Percentiles rank a stretch among this genome's conserved stretches.
These are phyloP conservation scores for Boletus patriciae DNA, from an alignment of 768 basidiomycete species.

Conservation along the genomic window DNA sequence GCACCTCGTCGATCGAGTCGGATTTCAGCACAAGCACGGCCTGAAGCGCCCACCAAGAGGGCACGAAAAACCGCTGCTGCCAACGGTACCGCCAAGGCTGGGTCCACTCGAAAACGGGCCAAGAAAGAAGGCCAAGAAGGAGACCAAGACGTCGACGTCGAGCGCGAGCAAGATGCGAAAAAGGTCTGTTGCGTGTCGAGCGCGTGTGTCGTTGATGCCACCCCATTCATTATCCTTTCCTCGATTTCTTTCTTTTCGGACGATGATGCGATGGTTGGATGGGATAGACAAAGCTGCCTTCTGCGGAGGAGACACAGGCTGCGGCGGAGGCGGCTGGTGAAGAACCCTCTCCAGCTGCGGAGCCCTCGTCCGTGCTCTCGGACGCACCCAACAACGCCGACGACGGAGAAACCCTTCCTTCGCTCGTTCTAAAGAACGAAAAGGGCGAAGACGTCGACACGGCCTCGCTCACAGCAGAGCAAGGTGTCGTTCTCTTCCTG, in stretches of 20 bases:
- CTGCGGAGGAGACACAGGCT: conserved; percentile 6
- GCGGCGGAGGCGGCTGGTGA: neutral
- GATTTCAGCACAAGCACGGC: conserved; percentile 50
- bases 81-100: conserved; percentile 30
- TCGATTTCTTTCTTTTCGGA: neutral
- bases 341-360: conserved; percentile 2
- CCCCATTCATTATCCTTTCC: neutral
- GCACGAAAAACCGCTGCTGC: conserved; percentile 21
- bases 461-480: conserved; percentile 58
- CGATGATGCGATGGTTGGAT: neutral
- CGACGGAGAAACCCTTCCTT: conserved; percentile 74
- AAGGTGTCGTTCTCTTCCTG: conserved; percentile 79
- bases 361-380: conserved; percentile 1
- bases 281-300: conserved; percentile 22
- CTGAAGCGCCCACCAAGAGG: conserved; percentile 23
- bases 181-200: conserved; percentile 22
- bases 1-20: conserved; percentile 56
- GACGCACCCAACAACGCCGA: conserved; percentile 42
- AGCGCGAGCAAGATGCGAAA: conserved; percentile 22
- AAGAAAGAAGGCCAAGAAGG: conserved; percentile 22
- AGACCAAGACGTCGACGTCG: conserved; percentile 14
- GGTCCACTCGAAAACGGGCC: conserved; percentile 38
- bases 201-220: conserved; percentile 1
- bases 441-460: conserved; percentile 77
- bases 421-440: conserved; percentile 79